Evolutionary conservation across 1,284 basidiomycete species (phyloP).

Genomic region (Cutaneotrichosporon daszewskae): DNA sequence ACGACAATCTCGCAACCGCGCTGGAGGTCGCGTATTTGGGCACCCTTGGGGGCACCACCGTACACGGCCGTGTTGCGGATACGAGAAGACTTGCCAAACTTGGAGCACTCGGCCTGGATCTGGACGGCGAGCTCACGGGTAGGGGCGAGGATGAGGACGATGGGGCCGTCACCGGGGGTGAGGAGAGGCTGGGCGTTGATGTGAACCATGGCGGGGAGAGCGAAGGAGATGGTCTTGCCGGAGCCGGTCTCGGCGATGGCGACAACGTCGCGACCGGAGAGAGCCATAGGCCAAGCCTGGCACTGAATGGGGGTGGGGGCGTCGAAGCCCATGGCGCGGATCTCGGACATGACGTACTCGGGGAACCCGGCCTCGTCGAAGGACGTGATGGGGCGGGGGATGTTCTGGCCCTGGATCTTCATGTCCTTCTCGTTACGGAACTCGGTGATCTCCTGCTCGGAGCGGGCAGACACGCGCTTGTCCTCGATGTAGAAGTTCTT

Average conservation of each 20-base stretch:
- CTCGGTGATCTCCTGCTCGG: constrained; percentile 79
- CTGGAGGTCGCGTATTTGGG: constrained; percentile 94
- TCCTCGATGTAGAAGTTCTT: constrained; percentile 88
- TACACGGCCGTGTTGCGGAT: constrained; percentile 98
- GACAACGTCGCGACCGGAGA: constrained; percentile 88
- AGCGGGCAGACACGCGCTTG: constrained; percentile 69
- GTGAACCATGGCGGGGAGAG: constrained; percentile 96
- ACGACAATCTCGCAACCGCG: constrained; percentile 96
- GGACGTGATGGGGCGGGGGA: constrained; percentile 82
- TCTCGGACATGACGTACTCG: constrained; percentile 89
- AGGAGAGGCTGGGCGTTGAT: constrained; percentile 98
- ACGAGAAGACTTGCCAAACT: constrained; percentile 93
- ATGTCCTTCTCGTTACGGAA: constrained; percentile 84
- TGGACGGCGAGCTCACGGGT: constrained; percentile 98
- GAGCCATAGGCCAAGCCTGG: constrained; percentile 97
- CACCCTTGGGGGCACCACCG: constrained; percentile 96
- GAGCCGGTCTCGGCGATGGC: constrained; percentile 96
- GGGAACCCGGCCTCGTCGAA: constrained; percentile 97
- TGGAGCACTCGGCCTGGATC: constrained; percentile 97
- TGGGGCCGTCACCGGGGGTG: constrained; percentile 90
- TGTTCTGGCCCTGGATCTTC: constrained; percentile 78
- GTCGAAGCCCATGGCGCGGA: constrained; percentile 86
- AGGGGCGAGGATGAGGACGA: constrained; percentile 92
- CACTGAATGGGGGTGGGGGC: constrained; percentile 92
- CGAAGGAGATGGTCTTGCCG: constrained; percentile 97